A percentile compares a stretch with the other conserved stretches of the same genome.
Evolutionary conservation across 2,329 filamentous ascomycete species (phyloP).

Genomic region (Colletotrichum godetiae): DNA sequence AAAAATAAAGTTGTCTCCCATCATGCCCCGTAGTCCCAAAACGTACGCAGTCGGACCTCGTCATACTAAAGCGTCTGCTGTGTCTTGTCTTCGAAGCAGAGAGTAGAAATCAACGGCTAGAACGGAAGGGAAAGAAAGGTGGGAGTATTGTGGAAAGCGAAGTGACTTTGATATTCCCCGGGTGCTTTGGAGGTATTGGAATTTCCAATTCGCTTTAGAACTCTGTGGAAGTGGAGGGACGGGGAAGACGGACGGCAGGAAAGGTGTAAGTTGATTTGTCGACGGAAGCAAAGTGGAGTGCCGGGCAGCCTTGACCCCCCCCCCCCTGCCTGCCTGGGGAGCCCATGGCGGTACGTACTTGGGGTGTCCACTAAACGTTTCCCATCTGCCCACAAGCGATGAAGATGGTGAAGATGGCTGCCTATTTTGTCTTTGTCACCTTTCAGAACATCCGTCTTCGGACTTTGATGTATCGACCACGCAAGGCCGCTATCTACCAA

Average conservation of each 20-base stretch:
- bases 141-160: too few species aligned
- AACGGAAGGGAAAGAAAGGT: not conserved
- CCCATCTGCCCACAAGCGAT: not conserved
- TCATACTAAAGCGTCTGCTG: not conserved
- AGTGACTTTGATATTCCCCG: too few species aligned
- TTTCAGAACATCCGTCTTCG: not conserved
- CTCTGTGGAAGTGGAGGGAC: not conserved
- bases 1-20: not conserved
- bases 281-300: not conserved
- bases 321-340: not conserved
- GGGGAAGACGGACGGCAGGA: not conserved
- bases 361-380: not conserved
- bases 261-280: slow-evolving; percentile 21
- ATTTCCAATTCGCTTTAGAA: not conserved
- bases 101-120: too few species aligned
- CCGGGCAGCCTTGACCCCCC: not conserved
- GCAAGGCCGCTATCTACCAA: not conserved
- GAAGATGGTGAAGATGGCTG: not conserved
- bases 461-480: not conserved
- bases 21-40: too few species aligned
- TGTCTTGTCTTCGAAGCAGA: too few species aligned
- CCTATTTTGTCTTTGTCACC: not conserved
- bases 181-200: not conserved
- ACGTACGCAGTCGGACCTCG: too few species aligned
- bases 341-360: not conserved